These are phyloP conservation scores for Silene conica DNA, from an alignment of 148 eudicot species.

Conservation along the genomic window DNA sequence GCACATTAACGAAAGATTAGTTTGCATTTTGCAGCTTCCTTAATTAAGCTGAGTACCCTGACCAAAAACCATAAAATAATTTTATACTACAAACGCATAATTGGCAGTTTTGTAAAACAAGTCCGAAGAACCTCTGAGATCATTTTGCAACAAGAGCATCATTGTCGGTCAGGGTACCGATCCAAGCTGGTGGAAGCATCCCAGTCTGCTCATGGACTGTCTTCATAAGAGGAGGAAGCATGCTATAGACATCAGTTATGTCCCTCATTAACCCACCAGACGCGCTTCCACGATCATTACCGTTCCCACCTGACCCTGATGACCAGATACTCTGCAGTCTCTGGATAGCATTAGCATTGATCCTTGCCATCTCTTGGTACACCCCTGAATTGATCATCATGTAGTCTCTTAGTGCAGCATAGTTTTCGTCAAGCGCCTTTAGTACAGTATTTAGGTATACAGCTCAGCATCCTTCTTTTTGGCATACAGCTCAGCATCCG, in stretches of 20 bases:
- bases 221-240: too few relatives aligned
- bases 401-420: neutral
- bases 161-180: neutral
- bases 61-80: neutral
- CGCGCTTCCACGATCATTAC: too few relatives aligned
- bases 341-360: constrained; percentile 6
- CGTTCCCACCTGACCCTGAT: too few relatives aligned
- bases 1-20: too few relatives aligned
- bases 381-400: constrained; percentile 12
- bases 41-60: neutral
- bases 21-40: too few relatives aligned
- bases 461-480: too few relatives aligned
- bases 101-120: neutral
- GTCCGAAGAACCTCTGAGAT: neutral
- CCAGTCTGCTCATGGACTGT: neutral
- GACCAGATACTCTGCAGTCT: too few relatives aligned
- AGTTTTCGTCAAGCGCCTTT: too few relatives aligned
- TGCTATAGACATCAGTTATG: too few relatives aligned
- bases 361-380: constrained; percentile 4
- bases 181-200: neutral
- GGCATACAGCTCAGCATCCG: too few relatives aligned
- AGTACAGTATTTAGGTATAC: too few relatives aligned
- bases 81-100: neutral
- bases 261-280: too few relatives aligned
- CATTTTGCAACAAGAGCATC: constrained; percentile 18